phyloP scores from a whole-genome alignment of 148 eudicot genomes.

The Selenicereus undatus region DNA sequence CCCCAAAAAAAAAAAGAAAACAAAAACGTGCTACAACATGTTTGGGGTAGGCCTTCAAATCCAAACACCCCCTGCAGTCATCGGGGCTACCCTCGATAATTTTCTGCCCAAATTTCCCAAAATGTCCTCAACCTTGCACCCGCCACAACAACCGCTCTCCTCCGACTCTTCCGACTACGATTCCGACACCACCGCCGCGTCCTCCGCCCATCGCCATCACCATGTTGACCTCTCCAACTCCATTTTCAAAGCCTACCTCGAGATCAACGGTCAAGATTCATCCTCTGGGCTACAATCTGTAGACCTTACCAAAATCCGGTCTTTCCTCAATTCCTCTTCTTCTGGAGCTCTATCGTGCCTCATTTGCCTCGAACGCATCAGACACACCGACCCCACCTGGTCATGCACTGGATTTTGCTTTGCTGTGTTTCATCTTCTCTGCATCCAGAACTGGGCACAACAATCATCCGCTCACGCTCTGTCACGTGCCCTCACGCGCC shows the following conservation, averaged over 20 bases:
- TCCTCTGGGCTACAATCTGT: constrained; percentile 26
- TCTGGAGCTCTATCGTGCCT: constrained; percentile 95
- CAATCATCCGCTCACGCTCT: constrained; percentile 55
- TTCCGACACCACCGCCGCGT: constrained; percentile 51
- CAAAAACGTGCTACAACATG: neutral
- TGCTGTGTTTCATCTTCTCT: constrained; percentile 74
- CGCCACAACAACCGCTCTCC: constrained; percentile 28
- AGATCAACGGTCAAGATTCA: constrained; percentile 38
- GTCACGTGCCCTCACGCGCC: constrained; percentile 72
- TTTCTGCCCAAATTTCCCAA: constrained; percentile 13
- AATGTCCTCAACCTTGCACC: constrained; percentile 38
- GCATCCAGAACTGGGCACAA: constrained; percentile 90
- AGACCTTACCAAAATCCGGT: constrained; percentile 86
- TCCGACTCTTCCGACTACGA: constrained; percentile 72
- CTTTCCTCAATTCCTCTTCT: constrained; percentile 73
- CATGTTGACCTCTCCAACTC: constrained; percentile 69
- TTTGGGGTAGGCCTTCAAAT: neutral
- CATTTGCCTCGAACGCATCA: constrained; percentile 91
- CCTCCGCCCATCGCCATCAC: constrained; percentile 39
- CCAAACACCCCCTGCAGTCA: neutral
- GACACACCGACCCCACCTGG: constrained; percentile 83
- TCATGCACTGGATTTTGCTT: constrained; percentile 76
- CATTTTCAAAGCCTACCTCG: constrained; percentile 75
- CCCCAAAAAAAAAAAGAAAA: too few species aligned
- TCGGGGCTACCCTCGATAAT: neutral